Evolutionary conservation across 2,329 filamentous ascomycete genomes (phyloP), one percentile per base, ranked within the genome.

Genomic region (Aspergillus eucalypticola): DNA sequence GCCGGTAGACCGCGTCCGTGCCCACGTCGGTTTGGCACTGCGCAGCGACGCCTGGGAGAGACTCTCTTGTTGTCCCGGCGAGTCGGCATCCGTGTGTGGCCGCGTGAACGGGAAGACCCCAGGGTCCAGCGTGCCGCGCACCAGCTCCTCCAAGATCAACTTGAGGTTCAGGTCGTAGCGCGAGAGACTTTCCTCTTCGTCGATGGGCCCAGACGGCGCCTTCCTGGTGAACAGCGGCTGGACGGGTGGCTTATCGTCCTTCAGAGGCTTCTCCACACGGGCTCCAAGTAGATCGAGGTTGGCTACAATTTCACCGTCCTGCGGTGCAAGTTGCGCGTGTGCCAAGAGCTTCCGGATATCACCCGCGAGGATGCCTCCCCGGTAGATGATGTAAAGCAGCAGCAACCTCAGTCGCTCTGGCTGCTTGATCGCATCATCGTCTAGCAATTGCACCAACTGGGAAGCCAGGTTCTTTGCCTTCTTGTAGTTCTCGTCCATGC

Each of bases 11-110:
- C 92, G 88, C 8, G 90, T 89, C 56, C 91, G 91, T 2, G 95
- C 95, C 95, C 95, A 99, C 44, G 93, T 96, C 1, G 94, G 95
- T 70, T 96, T 96, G 15, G 92, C 92, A 8, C 91, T 91, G 60
- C 95, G 90, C 23, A 99, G 84, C 13, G 94, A 98, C 11, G 90
- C 86, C 65, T 90, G 82, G 1, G 81, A 77, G 38, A 79, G 81
- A 66, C 63, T 64, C 35, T 89, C 79, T 44, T 82, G 87, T 15
- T 77, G 75, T 23, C 68, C 70, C 58, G 74, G 68, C 15, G 72
- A 71, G 27, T 80, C 79, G 19, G 73, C 69, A 42, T 81, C 80
- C 42, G 87, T 77, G 5, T 89, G 88, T 4, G 89, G 88, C 62
- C 90, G 88, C 60, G 89, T 86, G 63, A 89, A 92, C 1, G 91